A percentile compares a stretch with the other conserved stretches of the same genome.
These are phyloP conservation scores for Kuraishia cidri DNA, from an alignment of 805 yeast genomes.

Conservation along the genomic window DNA sequence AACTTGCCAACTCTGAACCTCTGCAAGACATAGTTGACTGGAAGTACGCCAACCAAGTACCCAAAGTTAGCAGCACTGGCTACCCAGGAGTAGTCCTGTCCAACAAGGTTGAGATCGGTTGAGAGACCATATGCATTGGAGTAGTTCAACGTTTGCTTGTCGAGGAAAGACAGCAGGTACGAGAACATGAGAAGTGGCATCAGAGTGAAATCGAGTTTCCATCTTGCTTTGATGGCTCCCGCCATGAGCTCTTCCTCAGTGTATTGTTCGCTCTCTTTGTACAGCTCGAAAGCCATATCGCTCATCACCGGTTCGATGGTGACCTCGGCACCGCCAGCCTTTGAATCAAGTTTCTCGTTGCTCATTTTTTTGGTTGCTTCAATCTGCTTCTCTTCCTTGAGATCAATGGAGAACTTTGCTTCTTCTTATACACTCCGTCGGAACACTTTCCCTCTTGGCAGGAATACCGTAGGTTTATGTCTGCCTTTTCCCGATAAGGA, in stretches of 20 bases:
- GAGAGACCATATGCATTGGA: slow-evolving; percentile 46
- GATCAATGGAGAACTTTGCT: no score
- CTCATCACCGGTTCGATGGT: no score
- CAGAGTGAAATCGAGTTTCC: slow-evolving; percentile 40
- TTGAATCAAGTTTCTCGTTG: no score
- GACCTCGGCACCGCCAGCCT: no score
- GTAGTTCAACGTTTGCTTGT: slow-evolving; percentile 42
- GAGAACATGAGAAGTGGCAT: slow-evolving; percentile 40
- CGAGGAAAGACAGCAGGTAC: slow-evolving; percentile 50
- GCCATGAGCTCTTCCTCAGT: slow-evolving; percentile 3
- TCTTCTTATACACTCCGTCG: no score
- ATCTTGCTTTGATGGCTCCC: slow-evolving; percentile 6
- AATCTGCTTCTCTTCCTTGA: no score
- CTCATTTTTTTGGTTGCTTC: no score
- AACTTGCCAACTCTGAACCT: slow-evolving; percentile 48
- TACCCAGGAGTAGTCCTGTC: slow-evolving; percentile 23
- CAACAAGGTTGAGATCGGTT: slow-evolving; percentile 34
- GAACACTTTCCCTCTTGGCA: no score
- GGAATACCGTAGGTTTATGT: no score
- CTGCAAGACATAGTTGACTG: slow-evolving; percentile 38
- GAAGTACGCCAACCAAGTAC: slow-evolving; percentile 47
- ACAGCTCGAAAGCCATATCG: slow-evolving; percentile 3
- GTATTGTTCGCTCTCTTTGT: slow-evolving; percentile 2
- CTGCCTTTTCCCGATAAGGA: no score
- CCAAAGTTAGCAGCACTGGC: slow-evolving; percentile 39